phyloP scores from a whole-genome alignment of 192 early-diverging fungal genomes.

The Umbelopsis isabellina region DNA sequence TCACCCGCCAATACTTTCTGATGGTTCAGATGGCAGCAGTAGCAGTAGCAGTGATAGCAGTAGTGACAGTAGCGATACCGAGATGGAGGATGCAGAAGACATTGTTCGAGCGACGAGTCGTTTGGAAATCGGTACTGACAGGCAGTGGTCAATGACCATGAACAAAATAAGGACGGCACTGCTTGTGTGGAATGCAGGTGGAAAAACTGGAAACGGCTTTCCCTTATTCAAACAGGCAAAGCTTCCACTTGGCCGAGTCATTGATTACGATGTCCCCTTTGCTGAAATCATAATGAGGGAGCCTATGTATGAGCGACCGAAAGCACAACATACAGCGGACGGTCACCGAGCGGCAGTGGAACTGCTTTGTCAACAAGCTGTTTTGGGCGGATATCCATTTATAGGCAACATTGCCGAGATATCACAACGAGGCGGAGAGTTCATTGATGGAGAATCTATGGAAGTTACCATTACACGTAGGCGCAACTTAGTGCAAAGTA shows the following conservation, averaged over 20 bases:
- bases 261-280: conserved; percentile 37
- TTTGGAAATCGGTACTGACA: conserved; percentile 1
- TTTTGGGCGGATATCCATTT: conserved; percentile 58
- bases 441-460: conserved; percentile 52
- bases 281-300: conserved; percentile 8
- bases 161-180: neutral
- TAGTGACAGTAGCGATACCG: neutral
- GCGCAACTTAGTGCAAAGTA: conserved; percentile 42
- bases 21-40: conserved; percentile 18
- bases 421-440: conserved; percentile 48
- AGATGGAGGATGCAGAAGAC: conserved; percentile 17
- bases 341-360: conserved; percentile 34
- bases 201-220: neutral
- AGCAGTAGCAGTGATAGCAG: conserved; percentile 17
- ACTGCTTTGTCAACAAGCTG: conserved; percentile 52
- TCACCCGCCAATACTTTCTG: neutral
- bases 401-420: conserved; percentile 47
- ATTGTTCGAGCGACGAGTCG: conserved; percentile 10
- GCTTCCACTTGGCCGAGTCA: neutral
- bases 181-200: neutral
- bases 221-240: neutral
- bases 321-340: neutral
- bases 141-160: neutral
- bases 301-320: neutral
- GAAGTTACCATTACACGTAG: conserved; percentile 48